Percentiles rank a stretch among this genome's conserved stretches.
Evolutionary conservation across 179 eudicot genomes (phyloP).

Genomic region (Spinacia oleracea): DNA sequence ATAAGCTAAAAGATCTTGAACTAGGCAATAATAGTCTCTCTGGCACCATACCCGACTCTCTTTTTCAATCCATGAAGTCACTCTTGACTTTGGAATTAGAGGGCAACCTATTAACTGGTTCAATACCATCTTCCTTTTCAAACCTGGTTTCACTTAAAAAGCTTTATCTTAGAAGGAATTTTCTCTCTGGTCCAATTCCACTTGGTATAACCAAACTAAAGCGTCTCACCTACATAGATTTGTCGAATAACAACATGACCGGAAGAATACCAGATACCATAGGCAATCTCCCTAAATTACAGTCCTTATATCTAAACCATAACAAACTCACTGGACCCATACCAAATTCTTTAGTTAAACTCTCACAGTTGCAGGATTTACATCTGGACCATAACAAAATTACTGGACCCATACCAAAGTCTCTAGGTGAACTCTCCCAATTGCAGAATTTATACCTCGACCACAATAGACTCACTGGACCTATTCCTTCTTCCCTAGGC

Average conservation of each 20-base stretch:
- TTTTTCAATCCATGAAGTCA: not conserved
- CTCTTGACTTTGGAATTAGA: conserved; percentile 46
- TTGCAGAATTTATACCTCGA: conserved; percentile 42
- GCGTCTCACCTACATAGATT: no score
- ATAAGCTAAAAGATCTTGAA: not conserved
- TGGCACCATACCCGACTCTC: not conserved
- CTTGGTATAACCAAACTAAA: conserved; percentile 46
- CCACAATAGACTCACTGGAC: conserved; percentile 47
- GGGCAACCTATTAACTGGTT: conserved; percentile 52
- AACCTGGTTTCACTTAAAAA: conserved; percentile 35
- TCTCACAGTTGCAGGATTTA: not conserved
- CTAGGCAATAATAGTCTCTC: not conserved
- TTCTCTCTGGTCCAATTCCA: conserved; percentile 52
- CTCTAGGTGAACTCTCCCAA: conserved; percentile 55
- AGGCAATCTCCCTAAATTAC: not conserved
- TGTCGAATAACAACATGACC: conserved; percentile 43
- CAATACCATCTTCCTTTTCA: conserved; percentile 54
- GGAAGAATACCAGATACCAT: conserved; percentile 45
- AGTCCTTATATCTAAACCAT: not conserved
- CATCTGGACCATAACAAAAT: not conserved
- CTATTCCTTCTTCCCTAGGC: conserved; percentile 55
- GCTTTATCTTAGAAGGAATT: conserved; percentile 44
- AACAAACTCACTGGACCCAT: not conserved
- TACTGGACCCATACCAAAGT: not conserved
- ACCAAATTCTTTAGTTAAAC: not conserved